phyloP scores from a whole-genome alignment of 1,139 yeast species.

The Geotrichum australiense region DNA sequence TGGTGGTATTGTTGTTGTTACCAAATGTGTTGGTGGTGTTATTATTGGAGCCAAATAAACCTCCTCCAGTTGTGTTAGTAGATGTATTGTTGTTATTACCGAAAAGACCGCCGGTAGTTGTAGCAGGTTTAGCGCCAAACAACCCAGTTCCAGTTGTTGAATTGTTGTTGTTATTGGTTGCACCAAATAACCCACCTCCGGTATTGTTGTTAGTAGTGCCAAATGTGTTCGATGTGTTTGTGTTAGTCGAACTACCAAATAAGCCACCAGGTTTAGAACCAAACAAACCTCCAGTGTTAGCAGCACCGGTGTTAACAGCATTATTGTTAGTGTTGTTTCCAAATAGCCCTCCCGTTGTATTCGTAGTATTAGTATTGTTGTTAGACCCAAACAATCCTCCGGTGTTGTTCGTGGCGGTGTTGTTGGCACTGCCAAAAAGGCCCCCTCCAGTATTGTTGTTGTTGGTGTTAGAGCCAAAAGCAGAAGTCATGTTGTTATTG shows the following conservation, averaged over 20 bases:
- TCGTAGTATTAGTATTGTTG: constrained; percentile 18
- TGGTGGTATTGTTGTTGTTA: constrained; percentile 15
- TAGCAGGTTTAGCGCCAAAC: constrained; percentile 24
- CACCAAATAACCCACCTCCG: constrained; percentile 23
- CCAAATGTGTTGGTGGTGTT: constrained; percentile 17
- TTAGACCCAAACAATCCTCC: constrained; percentile 43
- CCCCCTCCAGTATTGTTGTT: constrained; percentile 28
- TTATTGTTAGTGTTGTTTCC: constrained; percentile 24
- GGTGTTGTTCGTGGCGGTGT: constrained; percentile 21
- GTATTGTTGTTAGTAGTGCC: constrained; percentile 17
- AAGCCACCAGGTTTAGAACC: constrained; percentile 25
- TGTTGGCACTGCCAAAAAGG: constrained; percentile 28
- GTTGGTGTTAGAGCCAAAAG: constrained; percentile 22
- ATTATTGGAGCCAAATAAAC: constrained; percentile 16
- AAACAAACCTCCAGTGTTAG: constrained; percentile 31
- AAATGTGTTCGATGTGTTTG: constrained; percentile 20
- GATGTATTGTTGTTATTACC: constrained; percentile 18
- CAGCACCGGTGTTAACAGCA: constrained; percentile 21
- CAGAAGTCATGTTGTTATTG: constrained; percentile 22
- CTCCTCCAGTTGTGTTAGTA: constrained; percentile 18
- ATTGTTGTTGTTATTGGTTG: constrained; percentile 20
- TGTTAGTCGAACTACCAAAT: constrained; percentile 26
- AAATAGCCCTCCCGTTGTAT: constrained; percentile 38
- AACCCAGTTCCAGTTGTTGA: constrained; percentile 16
- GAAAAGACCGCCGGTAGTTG: constrained; percentile 24